phyloP scores from a whole-genome alignment of 345 rosid genomes.

The Hibiscus tridactylites region DNA sequence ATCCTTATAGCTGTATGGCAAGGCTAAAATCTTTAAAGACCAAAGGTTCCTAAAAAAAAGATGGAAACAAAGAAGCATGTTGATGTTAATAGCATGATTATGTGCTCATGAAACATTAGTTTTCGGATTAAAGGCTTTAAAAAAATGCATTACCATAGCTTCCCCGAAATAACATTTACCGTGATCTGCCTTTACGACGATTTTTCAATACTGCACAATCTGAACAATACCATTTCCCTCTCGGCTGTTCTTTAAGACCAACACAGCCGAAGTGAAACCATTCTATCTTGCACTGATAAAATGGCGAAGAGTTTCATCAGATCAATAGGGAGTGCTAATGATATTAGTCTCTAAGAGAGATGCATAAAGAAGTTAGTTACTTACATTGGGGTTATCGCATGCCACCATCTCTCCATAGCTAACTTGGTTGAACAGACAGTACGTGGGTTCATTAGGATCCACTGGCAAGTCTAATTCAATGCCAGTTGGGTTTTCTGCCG shows the following conservation, averaged over 20 bases:
- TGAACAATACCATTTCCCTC: conserved; percentile 91
- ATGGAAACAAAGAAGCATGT: background rate
- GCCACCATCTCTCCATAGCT: conserved; percentile 98
- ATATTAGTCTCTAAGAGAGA: background rate
- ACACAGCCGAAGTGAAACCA: conserved; percentile 98
- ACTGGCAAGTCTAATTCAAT: conserved; percentile 90
- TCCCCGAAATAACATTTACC: background rate
- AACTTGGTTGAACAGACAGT: conserved; percentile 91
- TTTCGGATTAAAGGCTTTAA: background rate
- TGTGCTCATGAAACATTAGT: background rate
- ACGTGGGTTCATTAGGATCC: conserved; percentile 95
- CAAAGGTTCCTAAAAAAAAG: background rate
- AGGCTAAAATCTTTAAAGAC: background rate
- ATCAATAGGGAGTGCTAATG: background rate
- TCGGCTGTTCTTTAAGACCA: conserved; percentile 78
- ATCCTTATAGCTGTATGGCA: background rate
- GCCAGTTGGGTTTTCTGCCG: conserved; percentile 51
- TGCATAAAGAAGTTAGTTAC: conserved; percentile 10
- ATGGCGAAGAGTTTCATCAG: conserved; percentile 9
- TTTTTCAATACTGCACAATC: conserved; percentile 61
- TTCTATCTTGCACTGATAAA: conserved; percentile 85
- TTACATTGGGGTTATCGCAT: conserved; percentile 80
- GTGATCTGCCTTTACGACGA: conserved; percentile 64
- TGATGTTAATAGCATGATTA: background rate
- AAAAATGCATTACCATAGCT: background rate